Conservation (phyloP, 257 asterid species). For the Primulina tabacum region DNA sequence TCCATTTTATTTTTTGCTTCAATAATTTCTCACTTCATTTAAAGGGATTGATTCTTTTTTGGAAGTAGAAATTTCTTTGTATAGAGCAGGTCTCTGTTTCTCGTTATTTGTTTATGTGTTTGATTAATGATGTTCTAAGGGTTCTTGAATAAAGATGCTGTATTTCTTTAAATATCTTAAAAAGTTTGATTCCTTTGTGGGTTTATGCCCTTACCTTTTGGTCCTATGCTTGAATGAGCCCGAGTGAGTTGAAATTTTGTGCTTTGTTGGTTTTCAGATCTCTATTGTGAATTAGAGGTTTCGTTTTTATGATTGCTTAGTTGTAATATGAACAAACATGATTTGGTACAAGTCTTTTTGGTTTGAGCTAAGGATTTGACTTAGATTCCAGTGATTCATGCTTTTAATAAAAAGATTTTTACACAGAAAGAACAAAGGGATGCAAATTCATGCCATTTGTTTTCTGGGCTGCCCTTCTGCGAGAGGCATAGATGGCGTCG, state of each 20-base stretch:
- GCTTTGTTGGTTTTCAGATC: slow-evolving; percentile 9
- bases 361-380: slow-evolving; percentile 12
- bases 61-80: background rate
- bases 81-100: background rate
- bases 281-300: background rate
- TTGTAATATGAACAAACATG: background rate
- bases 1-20: background rate
- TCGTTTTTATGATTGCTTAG: too few relatives aligned
- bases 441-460: background rate
- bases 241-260: background rate
- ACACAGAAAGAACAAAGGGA: slow-evolving; percentile 6
- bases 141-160: background rate
- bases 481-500: too few relatives aligned
- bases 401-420: background rate
- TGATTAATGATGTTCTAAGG: slow-evolving; percentile 14
- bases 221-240: background rate
- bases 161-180: slow-evolving; percentile 9
- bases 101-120: background rate
- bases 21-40: background rate
- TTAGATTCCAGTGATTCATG: slow-evolving; percentile 5
- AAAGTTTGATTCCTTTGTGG: slow-evolving; percentile 13
- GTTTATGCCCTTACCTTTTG: slow-evolving; percentile 1
- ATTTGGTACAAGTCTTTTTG: slow-evolving; percentile 15
- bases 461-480: background rate
- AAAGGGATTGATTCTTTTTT: background rate